Evolutionary conservation across 2,329 filamentous ascomycete genomes (phyloP).

Genomic region (Penicillium paneum): DNA sequence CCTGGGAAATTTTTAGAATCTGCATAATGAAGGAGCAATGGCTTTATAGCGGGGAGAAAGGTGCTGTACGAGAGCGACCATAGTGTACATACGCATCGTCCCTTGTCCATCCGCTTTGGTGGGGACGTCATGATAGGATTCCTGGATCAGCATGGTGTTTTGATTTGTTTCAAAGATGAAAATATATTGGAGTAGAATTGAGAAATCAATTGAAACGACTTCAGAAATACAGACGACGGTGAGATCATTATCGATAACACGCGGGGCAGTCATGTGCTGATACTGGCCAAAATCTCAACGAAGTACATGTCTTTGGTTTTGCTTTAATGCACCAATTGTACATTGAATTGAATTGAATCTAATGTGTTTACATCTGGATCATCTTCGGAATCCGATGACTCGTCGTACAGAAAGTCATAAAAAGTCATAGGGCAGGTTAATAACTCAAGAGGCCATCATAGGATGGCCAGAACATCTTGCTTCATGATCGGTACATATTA

Average conservation of each 20-base stretch:
- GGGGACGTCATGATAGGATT: conserved; percentile 37
- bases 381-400: not conserved
- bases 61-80: not conserved
- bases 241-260: conserved; percentile 22
- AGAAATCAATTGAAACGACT: not conserved
- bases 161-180: not conserved
- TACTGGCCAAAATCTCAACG: not conserved
- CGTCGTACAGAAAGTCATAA: not conserved
- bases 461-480: not conserved
- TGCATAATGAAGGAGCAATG: not conserved
- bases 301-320: not conserved
- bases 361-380: not conserved
- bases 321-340: not conserved
- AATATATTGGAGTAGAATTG: not conserved
- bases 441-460: not conserved
- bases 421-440: not conserved
- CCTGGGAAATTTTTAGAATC: conserved; percentile 50
- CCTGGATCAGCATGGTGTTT: conserved; percentile 36
- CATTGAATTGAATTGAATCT: not conserved
- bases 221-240: not conserved
- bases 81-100: conserved; percentile 35
- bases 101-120: conserved; percentile 39
- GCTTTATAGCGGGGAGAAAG: not conserved
- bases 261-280: conserved; percentile 26
- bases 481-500: conserved; percentile 4